Conservation (phyloP, 306 rosid species). For the Ceratonia siliqua region DNA sequence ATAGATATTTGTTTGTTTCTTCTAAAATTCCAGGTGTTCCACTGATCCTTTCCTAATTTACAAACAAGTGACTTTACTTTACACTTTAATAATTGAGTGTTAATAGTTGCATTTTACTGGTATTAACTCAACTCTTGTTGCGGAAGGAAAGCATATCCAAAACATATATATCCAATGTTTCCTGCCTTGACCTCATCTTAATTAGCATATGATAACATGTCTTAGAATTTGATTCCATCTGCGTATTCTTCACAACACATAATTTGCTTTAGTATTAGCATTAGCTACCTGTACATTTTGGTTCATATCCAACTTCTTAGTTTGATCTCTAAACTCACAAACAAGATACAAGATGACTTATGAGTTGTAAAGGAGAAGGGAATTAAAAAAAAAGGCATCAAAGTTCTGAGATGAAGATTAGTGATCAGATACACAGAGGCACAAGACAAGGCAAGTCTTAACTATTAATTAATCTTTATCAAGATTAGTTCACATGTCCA, state of each 20-base stretch:
- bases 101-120: neutral
- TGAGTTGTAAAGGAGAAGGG: conserved; percentile 19
- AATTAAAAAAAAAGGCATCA: neutral
- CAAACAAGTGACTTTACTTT: neutral
- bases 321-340: neutral
- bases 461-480: neutral
- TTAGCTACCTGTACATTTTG: conserved; percentile 15
- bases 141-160: conserved; percentile 41
- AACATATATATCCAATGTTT: neutral
- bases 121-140: neutral
- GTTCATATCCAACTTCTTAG: neutral
- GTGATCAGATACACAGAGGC: neutral
- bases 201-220: conserved; percentile 27
- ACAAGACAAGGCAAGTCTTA: neutral
- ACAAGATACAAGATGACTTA: conserved; percentile 3
- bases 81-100: neutral
- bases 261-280: conserved; percentile 19
- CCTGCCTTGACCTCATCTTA: conserved; percentile 1
- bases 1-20: conserved; percentile 11
- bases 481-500: conserved; percentile 38
- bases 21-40: neutral
- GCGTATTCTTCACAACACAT: conserved; percentile 9
- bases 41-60: neutral
- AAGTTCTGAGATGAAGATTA: neutral
- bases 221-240: conserved; percentile 32